These are phyloP conservation scores for Straminergon stramineum DNA, from an alignment of 225 moss, liverwort and hornwort genomes.

Conservation along the genomic window DNA sequence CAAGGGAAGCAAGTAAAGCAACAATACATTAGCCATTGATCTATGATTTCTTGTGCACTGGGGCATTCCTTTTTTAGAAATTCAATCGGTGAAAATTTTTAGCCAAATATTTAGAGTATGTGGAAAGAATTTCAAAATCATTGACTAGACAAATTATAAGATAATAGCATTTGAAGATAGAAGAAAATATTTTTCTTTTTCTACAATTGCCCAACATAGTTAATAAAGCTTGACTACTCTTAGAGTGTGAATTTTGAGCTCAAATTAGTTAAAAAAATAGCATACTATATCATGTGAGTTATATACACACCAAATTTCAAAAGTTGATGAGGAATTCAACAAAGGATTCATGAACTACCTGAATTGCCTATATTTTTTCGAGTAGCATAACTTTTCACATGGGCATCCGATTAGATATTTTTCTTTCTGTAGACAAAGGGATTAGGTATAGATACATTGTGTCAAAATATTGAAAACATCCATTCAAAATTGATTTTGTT, in stretches of 20 bases:
- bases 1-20: accelerated
- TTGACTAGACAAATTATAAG: no score
- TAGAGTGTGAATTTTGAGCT: neutral
- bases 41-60: neutral
- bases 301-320: neutral
- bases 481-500: neutral
- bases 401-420: accelerated
- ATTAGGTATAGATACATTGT: neutral
- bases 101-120: neutral
- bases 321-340: neutral
- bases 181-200: neutral
- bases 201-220: neutral
- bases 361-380: neutral
- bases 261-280: neutral
- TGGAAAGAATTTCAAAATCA: no score
- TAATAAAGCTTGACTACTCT: neutral
- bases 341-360: accelerated
- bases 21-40: neutral
- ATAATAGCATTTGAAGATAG: neutral
- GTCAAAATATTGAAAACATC: neutral
- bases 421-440: no score
- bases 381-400: neutral
- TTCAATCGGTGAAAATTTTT: neutral
- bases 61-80: accelerated
- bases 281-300: neutral